Base-by-base conservation (phyloP, 1,139 yeast genomes). In the Candida labiduridarum region DNA sequence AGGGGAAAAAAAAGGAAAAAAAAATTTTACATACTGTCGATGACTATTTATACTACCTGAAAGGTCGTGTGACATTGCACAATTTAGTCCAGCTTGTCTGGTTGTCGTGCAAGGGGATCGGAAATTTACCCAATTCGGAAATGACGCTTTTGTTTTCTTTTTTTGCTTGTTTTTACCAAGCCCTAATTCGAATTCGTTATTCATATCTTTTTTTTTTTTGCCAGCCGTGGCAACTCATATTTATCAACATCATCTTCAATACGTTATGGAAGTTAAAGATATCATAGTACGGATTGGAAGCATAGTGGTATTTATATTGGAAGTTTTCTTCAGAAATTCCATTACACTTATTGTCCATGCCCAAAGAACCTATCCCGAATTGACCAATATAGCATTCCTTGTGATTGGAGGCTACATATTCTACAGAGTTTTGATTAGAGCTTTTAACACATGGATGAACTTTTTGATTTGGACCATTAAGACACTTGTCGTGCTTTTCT, bases 391-490 rank as follows among this genome's bases (percentile, higher is more conserved):
- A 4, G 46, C 64, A 1, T 42, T 67, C 38, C 44, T 58, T n/a
- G 19, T 63, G 5, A 41, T 68, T 12, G 57, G 56, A 2, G 50
- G 59, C 3, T 72, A 71, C 49, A 18, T 67, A 11, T 45, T 57
- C 8, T 71, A 68, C 56, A 58, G 54, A 46, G 39, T 65, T 34
- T 44, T 62, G 15, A 46, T 60, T 7, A 52, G 62, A 41, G 49
- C 69, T 22, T 18, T 69, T 4, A 56, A 54, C 48, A 55, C 69
- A 52, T 71, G 76, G 75, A 41, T 66, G 38, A 52, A 58, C 10
- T 54, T 69, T 42, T 47, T 68, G 10, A 50, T 65, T 27, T 49
- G 60, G n/a, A 51, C 60, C 10, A 31, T 67, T 16, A 70, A 69
- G 55, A 52, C 53, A 2, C 35, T 55, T 1, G 18, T 58, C 15